A percentile compares a stretch with the other conserved stretches of the same genome.
Conservation (phyloP, 352 stramenopile species). For the Globisporangium perplexum region DNA sequence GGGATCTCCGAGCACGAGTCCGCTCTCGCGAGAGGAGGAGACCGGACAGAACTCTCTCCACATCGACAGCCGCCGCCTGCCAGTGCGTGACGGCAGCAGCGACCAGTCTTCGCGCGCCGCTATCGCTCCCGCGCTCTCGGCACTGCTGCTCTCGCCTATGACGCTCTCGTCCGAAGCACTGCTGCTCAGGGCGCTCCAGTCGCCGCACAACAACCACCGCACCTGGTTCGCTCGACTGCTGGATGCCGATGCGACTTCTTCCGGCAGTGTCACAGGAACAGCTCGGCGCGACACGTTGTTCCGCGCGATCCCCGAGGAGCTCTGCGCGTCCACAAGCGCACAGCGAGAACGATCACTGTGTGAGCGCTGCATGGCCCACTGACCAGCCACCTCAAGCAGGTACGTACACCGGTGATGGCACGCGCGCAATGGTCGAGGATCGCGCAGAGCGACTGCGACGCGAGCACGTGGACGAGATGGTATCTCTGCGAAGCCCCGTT, state of each 20-base stretch:
- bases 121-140: not conserved
- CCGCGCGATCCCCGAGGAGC: slow-evolving; percentile 31
- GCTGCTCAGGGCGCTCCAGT: slow-evolving; percentile 29
- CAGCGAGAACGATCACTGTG: not conserved
- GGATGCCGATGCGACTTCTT: slow-evolving; percentile 19
- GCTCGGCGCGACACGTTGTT: slow-evolving; percentile 30
- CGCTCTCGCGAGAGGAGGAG: slow-evolving; percentile 17
- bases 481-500: slow-evolving; percentile 10
- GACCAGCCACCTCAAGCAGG: not conserved
- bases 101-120: not conserved
- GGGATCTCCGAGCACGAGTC: slow-evolving; percentile 30
- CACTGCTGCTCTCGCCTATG: not conserved
- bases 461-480: slow-evolving; percentile 37
- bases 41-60: slow-evolving; percentile 71
- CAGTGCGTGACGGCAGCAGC: slow-evolving; percentile 1
- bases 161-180: not conserved
- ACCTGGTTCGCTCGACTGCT: slow-evolving; percentile 40
- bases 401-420: slow-evolving; percentile 48
- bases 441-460: slow-evolving; percentile 33
- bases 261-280: slow-evolving; percentile 27
- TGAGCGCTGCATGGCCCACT: not conserved
- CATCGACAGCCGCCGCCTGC: slow-evolving; percentile 26
- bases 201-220: slow-evolving; percentile 52
- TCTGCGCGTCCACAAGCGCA: slow-evolving; percentile 19
- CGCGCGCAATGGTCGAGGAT: slow-evolving; percentile 58